Evolutionary conservation across 495 filamentous ascomycete genomes (phyloP).

Genomic region (Saxophila tyrrhenica): DNA sequence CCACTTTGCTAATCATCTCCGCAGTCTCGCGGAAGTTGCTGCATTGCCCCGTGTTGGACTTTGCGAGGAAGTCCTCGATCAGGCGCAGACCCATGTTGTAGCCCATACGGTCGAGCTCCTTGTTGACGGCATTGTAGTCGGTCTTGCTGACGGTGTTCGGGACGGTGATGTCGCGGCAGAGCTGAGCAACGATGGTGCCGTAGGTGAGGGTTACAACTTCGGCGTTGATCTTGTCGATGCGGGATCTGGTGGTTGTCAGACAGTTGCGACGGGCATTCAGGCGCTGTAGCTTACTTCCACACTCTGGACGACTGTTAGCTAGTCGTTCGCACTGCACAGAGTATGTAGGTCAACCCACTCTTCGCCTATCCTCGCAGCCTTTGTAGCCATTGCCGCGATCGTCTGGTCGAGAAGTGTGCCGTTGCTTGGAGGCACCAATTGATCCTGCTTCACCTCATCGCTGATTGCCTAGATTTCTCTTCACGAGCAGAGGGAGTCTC

Average conservation of each 20-base stretch:
- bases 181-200: constrained; percentile 90
- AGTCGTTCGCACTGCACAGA: background rate
- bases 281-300: constrained; percentile 72
- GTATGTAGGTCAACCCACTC: constrained; percentile 53
- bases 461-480: background rate
- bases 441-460: background rate
- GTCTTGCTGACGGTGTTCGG: constrained; percentile 84
- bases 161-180: constrained; percentile 88
- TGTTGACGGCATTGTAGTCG: constrained; percentile 89
- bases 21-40: constrained; percentile 90
- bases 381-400: constrained; percentile 61
- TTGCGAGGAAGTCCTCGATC: constrained; percentile 96
- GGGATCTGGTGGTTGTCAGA: constrained; percentile 36
- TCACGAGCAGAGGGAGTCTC: no score
- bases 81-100: constrained; percentile 95
- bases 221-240: constrained; percentile 69
- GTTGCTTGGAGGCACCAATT: background rate
- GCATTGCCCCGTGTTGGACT: constrained; percentile 79
- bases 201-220: constrained; percentile 96
- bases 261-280: background rate
- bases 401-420: background rate
- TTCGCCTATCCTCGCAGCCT: constrained; percentile 89
- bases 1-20: constrained; percentile 93
- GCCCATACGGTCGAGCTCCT: constrained; percentile 96
- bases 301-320: constrained; percentile 46